Evolutionary conservation across 2,329 filamentous ascomycete genomes (phyloP), one percentile per base, ranked within the genome.

Genomic region (Fusarium sp.): DNA sequence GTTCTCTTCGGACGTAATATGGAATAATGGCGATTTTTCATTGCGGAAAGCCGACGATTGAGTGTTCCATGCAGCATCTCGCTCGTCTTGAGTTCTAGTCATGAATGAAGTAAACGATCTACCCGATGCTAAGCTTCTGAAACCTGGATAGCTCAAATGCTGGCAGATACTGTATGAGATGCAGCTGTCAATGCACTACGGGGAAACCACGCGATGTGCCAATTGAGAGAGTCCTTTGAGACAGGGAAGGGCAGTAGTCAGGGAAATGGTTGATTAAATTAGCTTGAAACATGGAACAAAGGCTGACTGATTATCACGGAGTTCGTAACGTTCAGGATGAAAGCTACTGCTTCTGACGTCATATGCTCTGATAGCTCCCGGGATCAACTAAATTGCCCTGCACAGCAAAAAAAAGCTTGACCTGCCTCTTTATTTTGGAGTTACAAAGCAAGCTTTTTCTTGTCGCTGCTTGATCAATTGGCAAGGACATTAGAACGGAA

Each of bases 361-460:
- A 72, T 73, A 29, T 63, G 25, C 18, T 44, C 41, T 63, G 52
- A 52, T 37, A 59, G 37, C 31, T 60, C 12, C 42, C 49, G 21
- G 45, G 29, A 42, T 54, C 41, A 19, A 19, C 18, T 19, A 38
- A 33, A 16, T 29, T 42, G 21, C 25, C 55, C n/a, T 67, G 44
- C 23, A 63, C 6, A 16, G 49, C 21, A 6, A 11, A 11, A 18
- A 21, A 62, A 61, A 25, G 64, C 54, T 48, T 67, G 54, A 54
- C 54, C 58, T 25, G 37, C 12, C 54, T 60, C 35, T 44, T 48
- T 27, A 19, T 44, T 55, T 66, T 71, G 55, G 49, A 68, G 68
- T 72, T 72, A 16, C 9, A 60, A 60, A n/a, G 42, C 48, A 66
- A 72, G 69, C 69, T 59, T 69, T 69, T 46, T 51, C 54, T 68